Evolutionary conservation across 352 stramenopile genomes (phyloP), one percentile per base, ranked within the genome.

Genomic region (Pythium grandisporangium): DNA sequence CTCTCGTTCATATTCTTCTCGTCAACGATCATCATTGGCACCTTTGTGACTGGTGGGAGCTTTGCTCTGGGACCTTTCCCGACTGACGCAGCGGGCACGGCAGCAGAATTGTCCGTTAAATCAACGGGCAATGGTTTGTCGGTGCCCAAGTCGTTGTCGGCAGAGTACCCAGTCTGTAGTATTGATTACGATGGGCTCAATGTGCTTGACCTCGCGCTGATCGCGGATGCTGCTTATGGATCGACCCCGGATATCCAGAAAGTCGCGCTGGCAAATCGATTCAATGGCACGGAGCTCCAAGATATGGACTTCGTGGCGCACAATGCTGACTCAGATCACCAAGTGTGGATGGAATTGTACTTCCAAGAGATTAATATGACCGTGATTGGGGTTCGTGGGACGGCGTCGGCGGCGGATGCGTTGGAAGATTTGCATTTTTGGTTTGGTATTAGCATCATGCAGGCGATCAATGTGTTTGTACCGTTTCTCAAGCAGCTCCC

Each of bases 1-100:
- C 57, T 90, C 37, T 90, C 76, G 47, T 58, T 90, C 33, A 55
- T 90, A 24, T 90, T 90, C 55, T 90, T 90, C 55, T 85, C 74
- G 21, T 84, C 74, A 13, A 77, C 74, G 24, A 71, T 80, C 37
- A 58, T 87, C 29, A 83, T 90, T 40, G 76, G 76, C 10, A 85
- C 74, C 4, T 85, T 90, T 29, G 71, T 75, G 12, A 72, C 55
- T 33, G 76, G 70, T 7, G 63, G 57, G 1, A 55, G 41, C 36
- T 87, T 90, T 42, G 55, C 69, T 47, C 53, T 90, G 4, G 67
- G 61, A 1, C 22, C 58, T 13, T 76, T 67, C 36, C n/a, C n/a
- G n/a, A n/a, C n/a, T n/a, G n/a, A n/a, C n/a, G 52, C 58, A 4
- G 80, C 75, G 35, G 35, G 6, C 1, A 50, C 40, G 16, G 14